Evolutionary conservation across 2,329 filamentous ascomycete genomes (phyloP), one percentile per base, ranked within the genome.

Genomic region (Alternaria sp.): DNA sequence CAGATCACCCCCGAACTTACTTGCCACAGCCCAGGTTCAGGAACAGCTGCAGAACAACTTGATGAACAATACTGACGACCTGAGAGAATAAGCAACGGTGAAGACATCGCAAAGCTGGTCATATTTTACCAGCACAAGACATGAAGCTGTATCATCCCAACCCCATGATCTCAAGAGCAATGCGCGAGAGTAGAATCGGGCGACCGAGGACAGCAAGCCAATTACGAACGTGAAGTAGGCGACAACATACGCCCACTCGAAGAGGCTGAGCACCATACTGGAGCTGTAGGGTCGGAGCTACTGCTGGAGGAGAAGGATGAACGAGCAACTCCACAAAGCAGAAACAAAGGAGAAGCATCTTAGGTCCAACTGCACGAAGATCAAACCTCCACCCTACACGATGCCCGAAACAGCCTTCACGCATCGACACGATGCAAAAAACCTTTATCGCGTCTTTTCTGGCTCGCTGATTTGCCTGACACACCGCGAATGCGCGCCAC

Each of bases 131-230:
- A 50, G 25, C 4, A 50, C 26, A 30, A 26, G 6, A 30, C 47
- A 50, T 0, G 47, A 50, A 50, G 47, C 26, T 56, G 15, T 55
- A 26, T 60, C 58, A 37, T 60, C 58, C 58, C 50, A 60, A 15
- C 58, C 58, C 58, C 58, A 60, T 41, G 58, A 55, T 25, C 28
- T 30, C 30, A 55, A 15, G n/a, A 56, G 30, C 15, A 60, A 9
- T n/a, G 26, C 46, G 15, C 58, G 58, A 43, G 50, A 60, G 23
- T 60, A 60, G 7, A 60, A 60, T n/a, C 59, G 54, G 6, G 55
- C 23, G 15, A 61, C 14, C 11, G 49, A 50, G 1, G 59, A 61
- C 20, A 61, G 9, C 2, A 55, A 26, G 14, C 57, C 57, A 5
- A 60, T 20, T 26, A 12, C 51, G 26, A 60, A 60, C 2, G 57